Evolutionary conservation across 345 rosid species (phyloP), one percentile per base, ranked within the genome.

Genomic region (Sonneratia caseolaris): DNA sequence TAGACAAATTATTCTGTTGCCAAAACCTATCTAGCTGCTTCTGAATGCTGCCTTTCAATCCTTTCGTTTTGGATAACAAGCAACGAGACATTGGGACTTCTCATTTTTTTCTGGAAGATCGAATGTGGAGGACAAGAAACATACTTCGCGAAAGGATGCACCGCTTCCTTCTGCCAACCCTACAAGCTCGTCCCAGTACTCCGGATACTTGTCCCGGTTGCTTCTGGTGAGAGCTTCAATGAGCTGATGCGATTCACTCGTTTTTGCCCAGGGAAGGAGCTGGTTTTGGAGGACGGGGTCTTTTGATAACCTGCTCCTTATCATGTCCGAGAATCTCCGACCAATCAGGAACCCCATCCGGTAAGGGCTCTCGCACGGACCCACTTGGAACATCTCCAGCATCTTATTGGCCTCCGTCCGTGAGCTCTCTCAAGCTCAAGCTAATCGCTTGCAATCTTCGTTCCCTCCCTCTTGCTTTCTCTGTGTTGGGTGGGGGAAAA

Each of bases 141-240:
- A 70, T 79, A 87, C 92, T 71, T 86, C 73, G 62, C 84, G 86
- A 70, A 83, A 45, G 61, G 85, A 81, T 72, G 83, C 85, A 15
- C 82, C 86, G 68, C 86, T 72, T 71, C 92, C 92, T 14, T 80
- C 82, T 2, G 92, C 92, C 22, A 73, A 82, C 37, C 92, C 89
- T 1, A 80, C 1, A 37, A 87, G 85, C 76, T 87, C 88, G 56
- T 83, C 85, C 92, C 89, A 87, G 68, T 82, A 84, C 38, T 73
- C 72, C 0, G 87, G 85, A 40, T 79, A 86, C 68, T 75, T 83
- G 59, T 45, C 78, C 57, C 40, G 77, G 81, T 86, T 88, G 70
- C 74, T 86, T 8, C 75, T 53, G 0, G 76, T 72, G 40, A 88
- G 82, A 61, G 82, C 56, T 68, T 78, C 43, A 22, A 88, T 77